A percentile compares a stretch with the other conserved stretches of the same genome.
Evolutionary conservation across 345 rosid genomes (phyloP).

Genomic region (Litchi chinensis): DNA sequence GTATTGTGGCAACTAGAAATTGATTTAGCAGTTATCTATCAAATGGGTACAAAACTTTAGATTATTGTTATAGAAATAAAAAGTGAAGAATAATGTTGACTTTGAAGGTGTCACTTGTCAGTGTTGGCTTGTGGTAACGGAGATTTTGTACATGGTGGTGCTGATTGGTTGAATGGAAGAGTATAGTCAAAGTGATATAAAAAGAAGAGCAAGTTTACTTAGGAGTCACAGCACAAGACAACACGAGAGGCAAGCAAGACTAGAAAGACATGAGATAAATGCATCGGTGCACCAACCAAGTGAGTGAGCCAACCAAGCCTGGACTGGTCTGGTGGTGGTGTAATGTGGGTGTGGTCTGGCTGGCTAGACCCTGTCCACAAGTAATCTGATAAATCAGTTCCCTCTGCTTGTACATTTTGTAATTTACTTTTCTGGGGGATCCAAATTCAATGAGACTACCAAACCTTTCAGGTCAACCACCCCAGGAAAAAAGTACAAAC

Average conservation of each 20-base stretch:
- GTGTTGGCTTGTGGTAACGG: too few species aligned
- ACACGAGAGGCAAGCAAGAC: not conserved
- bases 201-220: too few species aligned
- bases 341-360: not conserved
- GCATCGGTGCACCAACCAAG: not conserved
- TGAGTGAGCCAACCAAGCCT: not conserved
- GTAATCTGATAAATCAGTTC: not conserved
- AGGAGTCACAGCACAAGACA: not conserved
- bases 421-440: too few species aligned
- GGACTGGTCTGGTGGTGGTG: not conserved
- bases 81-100: too few species aligned
- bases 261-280: not conserved
- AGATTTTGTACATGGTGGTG: too few species aligned
- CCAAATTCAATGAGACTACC: too few species aligned
- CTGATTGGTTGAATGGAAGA: too few species aligned
- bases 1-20: not conserved
- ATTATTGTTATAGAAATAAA: not conserved
- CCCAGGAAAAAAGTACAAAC: too few species aligned
- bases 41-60: not conserved
- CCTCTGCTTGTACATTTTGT: not conserved
- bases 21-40: too few species aligned
- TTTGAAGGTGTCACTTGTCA: too few species aligned
- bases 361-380: not conserved
- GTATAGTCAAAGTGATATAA: too few species aligned
- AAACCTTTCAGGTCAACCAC: too few species aligned